Percentiles rank a stretch among this genome's conserved stretches.
Conservation (phyloP, 2,329 filamentous ascomycete species). For the Periconia sp. region DNA sequence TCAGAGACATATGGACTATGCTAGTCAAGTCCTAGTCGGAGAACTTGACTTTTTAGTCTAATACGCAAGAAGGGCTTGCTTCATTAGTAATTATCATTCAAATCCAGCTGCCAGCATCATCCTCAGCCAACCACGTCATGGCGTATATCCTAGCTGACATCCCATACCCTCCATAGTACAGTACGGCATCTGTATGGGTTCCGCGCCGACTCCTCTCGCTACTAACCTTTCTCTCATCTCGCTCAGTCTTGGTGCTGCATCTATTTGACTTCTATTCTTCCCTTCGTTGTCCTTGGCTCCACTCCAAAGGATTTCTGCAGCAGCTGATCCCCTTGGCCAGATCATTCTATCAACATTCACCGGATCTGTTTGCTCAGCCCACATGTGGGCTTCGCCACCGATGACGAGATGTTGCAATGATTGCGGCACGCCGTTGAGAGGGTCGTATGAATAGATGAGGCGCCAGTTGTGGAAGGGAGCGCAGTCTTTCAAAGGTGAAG, state of each 20-base stretch:
- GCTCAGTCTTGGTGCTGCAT: conserved; percentile 71
- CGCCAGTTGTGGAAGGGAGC: conserved; percentile 81
- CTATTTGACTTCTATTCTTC: conserved; percentile 72
- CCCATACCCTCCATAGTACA: conserved; percentile 64
- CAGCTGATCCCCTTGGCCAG: conserved; percentile 78
- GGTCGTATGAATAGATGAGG: conserved; percentile 81
- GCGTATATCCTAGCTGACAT: conserved; percentile 2
- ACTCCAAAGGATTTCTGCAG: conserved; percentile 81
- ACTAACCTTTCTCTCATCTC: conserved; percentile 81
- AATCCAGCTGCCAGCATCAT: too few species aligned
- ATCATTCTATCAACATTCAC: conserved; percentile 76
- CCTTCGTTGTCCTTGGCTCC: conserved; percentile 70
- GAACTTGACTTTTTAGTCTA: too few species aligned
- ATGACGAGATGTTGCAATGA: conserved; percentile 71
- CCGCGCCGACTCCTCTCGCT: conserved; percentile 67
- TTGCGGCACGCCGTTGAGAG: conserved; percentile 67
- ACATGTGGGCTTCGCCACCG: conserved; percentile 82
- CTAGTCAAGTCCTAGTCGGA: too few species aligned
- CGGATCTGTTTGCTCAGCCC: conserved; percentile 78
- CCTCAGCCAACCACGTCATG: too few species aligned
- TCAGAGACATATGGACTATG: too few species aligned
- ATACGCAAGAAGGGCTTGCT: too few species aligned
- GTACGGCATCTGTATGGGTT: conserved; percentile 74
- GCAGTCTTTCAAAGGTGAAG: conserved; percentile 68
- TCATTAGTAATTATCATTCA: too few species aligned